Evolutionary conservation across 2,329 filamentous ascomycete genomes (phyloP).

Genomic region (Paraphaeosphaeria sporulosa): DNA sequence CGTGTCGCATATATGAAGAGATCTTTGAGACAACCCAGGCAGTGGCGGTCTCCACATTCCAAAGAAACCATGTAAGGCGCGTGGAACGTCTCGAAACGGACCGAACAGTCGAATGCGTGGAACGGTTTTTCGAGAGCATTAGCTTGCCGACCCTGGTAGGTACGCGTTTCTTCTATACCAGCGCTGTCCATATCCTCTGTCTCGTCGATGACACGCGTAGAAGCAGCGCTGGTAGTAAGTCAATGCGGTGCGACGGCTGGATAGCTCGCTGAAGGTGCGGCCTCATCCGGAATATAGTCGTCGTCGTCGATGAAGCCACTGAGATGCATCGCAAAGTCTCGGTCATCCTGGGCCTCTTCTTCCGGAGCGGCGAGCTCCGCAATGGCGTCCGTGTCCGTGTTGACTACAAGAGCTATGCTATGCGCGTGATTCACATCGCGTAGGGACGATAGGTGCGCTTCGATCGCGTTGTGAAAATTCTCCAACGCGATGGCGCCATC

Average conservation of each 20-base stretch:
- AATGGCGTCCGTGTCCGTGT: conserved; percentile 18
- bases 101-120: conserved; percentile 10
- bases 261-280: not conserved
- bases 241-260: conserved; percentile 5
- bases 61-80: not conserved
- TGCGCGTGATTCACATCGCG: conserved; percentile 18
- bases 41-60: conserved; percentile 21
- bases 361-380: conserved; percentile 11
- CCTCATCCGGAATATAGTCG: not conserved
- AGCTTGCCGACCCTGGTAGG: conserved; percentile 14
- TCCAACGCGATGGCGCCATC: conserved; percentile 18
- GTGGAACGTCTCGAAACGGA: conserved; percentile 11
- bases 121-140: conserved; percentile 4
- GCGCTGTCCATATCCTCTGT: not conserved
- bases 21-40: conserved; percentile 22
- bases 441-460: conserved; percentile 11
- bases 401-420: conserved; percentile 20
- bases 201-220: not conserved
- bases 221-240: not conserved
- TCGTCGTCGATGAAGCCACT: not conserved
- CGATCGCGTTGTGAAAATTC: conserved; percentile 17
- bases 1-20: conserved; percentile 20
- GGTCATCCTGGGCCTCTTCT: conserved; percentile 10
- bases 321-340: conserved; percentile 11
- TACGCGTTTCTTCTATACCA: not conserved